These are phyloP conservation scores for Eragrostis nindensis DNA, from an alignment of 176 grass and related monocot genomes.

Conservation along the genomic window DNA sequence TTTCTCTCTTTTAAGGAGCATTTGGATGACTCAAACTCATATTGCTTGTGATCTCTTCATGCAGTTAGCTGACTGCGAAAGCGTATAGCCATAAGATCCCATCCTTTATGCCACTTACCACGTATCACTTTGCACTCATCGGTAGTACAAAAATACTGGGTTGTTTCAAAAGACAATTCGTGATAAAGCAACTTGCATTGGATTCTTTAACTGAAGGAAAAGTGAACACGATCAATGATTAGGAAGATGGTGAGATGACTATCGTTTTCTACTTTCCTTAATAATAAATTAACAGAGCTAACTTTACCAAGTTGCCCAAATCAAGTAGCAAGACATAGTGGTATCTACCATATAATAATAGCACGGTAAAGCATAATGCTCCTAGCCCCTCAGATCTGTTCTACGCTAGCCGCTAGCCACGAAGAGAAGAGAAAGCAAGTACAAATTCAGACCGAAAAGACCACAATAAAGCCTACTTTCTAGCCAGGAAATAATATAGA, in stretches of 20 bases:
- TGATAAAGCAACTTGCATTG: slow-evolving; percentile 34
- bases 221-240: slow-evolving; percentile 52
- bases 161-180: slow-evolving; percentile 30
- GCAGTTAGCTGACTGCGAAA: slow-evolving; percentile 14
- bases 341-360: slow-evolving; percentile 54
- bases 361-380: slow-evolving; percentile 33
- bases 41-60: slow-evolving; percentile 25
- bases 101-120: slow-evolving; percentile 35
- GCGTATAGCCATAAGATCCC: slow-evolving; percentile 34
- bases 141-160: slow-evolving; percentile 17
- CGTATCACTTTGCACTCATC: slow-evolving; percentile 32
- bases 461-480: slow-evolving; percentile 33
- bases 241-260: slow-evolving; percentile 65
- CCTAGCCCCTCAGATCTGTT: slow-evolving; percentile 46
- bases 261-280: slow-evolving; percentile 51
- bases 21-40: slow-evolving; percentile 38
- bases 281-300: slow-evolving; percentile 43
- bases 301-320: slow-evolving; percentile 63
- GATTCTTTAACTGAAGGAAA: slow-evolving; percentile 50
- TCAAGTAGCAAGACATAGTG: slow-evolving; percentile 52
- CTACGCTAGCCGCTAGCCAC: slow-evolving; percentile 37
- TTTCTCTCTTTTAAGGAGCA: slow-evolving; percentile 28
- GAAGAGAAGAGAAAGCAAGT: slow-evolving; percentile 44
- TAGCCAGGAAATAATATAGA: slow-evolving; percentile 28
- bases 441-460: slow-evolving; percentile 35